Evolutionary conservation across 768 basidiomycete species (phyloP).

Genomic region (Suillus plorans): DNA sequence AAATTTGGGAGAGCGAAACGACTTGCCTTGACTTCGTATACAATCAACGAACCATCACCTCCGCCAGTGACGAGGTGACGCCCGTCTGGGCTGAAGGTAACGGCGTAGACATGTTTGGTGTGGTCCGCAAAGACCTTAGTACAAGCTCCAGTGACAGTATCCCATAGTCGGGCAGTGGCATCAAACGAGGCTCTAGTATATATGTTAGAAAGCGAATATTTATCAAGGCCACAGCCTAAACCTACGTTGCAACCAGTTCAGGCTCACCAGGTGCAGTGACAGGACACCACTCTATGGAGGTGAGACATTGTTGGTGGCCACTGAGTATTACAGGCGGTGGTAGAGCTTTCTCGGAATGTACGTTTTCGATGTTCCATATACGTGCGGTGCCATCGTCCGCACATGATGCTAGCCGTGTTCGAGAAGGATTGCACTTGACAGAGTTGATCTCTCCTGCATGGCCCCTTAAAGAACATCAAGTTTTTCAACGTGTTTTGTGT

Average conservation of each 20-base stretch:
- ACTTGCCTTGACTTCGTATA: slow-evolving; percentile 69
- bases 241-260: slow-evolving; percentile 73
- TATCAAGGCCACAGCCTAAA: slow-evolving; percentile 3
- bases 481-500: neutral
- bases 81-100: slow-evolving; percentile 76
- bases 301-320: slow-evolving; percentile 69
- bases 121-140: slow-evolving; percentile 71
- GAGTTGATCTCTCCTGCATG: slow-evolving; percentile 80
- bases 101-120: slow-evolving; percentile 66
- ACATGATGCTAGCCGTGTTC: slow-evolving; percentile 72
- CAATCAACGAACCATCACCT: slow-evolving; percentile 72
- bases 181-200: slow-evolving; percentile 73
- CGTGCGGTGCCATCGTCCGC: slow-evolving; percentile 80
- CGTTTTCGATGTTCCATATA: slow-evolving; percentile 66
- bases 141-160: slow-evolving; percentile 75
- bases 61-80: slow-evolving; percentile 73
- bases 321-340: slow-evolving; percentile 39
- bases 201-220: neutral
- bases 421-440: slow-evolving; percentile 64
- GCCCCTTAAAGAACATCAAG: slow-evolving; percentile 44
- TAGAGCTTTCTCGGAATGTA: slow-evolving; percentile 30
- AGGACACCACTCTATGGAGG: slow-evolving; percentile 70
- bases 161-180: slow-evolving; percentile 78
- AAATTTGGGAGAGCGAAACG: neutral
- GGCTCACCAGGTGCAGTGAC: slow-evolving; percentile 44